Conservation (phyloP, 164 flowering plant species). For the Saururus chinensis region DNA sequence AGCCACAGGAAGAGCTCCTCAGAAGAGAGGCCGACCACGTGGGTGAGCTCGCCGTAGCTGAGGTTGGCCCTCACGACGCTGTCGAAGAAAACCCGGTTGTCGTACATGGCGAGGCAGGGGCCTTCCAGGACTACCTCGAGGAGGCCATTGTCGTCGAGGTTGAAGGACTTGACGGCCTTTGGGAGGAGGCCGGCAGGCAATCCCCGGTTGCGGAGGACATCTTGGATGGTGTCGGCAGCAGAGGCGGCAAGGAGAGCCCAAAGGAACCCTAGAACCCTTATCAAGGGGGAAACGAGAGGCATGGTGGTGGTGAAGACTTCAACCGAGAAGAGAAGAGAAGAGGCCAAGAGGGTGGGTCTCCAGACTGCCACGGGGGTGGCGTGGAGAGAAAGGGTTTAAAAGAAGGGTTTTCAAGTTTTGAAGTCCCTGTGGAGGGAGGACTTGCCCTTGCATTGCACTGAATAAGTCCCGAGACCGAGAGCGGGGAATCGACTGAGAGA, state of each 20-base stretch:
- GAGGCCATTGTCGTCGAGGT: constrained; percentile 31
- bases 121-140: constrained; percentile 51
- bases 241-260: constrained; percentile 1
- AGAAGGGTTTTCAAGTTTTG: too few species aligned
- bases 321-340: too few species aligned
- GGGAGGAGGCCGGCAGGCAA: constrained; percentile 72
- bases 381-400: too few species aligned
- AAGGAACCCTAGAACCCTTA: background rate
- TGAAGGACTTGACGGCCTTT: constrained; percentile 50
- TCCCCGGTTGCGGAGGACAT: constrained; percentile 50
- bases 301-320: too few species aligned
- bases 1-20: constrained; percentile 89
- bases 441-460: too few species aligned
- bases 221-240: constrained; percentile 35
- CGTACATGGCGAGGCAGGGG: constrained; percentile 69
- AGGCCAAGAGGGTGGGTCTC: too few species aligned
- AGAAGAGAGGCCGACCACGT: constrained; percentile 55
- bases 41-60: constrained; percentile 56
- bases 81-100: constrained; percentile 59
- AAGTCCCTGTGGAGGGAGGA: too few species aligned
- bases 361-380: too few species aligned
- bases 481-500: too few species aligned
- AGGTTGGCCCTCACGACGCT: constrained; percentile 61
- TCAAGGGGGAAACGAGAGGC: too few species aligned
- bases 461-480: too few species aligned